phyloP scores from a whole-genome alignment of 805 yeast species.

The Lipomyces lipofer region DNA sequence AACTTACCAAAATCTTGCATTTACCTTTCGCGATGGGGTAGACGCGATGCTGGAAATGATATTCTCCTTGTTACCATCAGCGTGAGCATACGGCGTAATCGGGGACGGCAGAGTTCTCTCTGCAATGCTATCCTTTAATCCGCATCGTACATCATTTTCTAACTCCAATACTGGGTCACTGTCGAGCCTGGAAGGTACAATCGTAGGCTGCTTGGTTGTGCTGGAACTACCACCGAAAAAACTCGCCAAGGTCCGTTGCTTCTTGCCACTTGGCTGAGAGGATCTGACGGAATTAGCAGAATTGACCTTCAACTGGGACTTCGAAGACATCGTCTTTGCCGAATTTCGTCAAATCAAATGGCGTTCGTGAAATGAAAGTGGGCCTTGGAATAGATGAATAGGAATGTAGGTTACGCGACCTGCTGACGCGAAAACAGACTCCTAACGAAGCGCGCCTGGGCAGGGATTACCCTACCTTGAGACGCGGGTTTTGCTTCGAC shows the following conservation, averaged over 20 bases:
- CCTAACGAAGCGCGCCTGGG: no score
- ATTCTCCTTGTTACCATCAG: conserved; percentile 6
- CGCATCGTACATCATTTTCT: conserved; percentile 5
- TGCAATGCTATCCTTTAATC: not conserved
- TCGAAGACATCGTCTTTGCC: not conserved
- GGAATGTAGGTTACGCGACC: not conserved
- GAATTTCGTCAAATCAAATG: no score
- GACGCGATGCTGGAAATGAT: conserved; percentile 15
- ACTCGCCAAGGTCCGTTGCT: conserved; percentile 29
- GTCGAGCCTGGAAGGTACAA: conserved; percentile 14
- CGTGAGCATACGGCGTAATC: conserved; percentile 4
- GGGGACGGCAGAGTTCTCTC: conserved; percentile 2
- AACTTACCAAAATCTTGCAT: not conserved
- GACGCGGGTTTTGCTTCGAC: no score
- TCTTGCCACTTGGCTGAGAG: conserved; percentile 10
- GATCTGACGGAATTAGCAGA: not conserved
- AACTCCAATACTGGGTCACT: conserved; percentile 24
- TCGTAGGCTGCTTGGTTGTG: conserved; percentile 1
- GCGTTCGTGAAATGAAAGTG: no score
- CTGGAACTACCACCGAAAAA: conserved; percentile 20
- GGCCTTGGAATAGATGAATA: no score
- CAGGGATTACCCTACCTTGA: no score
- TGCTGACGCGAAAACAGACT: not conserved
- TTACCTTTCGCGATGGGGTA: conserved; percentile 14
- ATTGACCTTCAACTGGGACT: not conserved